These are phyloP conservation scores for Withania somnifera DNA, from an alignment of 305 asterid species.

Conservation along the genomic window DNA sequence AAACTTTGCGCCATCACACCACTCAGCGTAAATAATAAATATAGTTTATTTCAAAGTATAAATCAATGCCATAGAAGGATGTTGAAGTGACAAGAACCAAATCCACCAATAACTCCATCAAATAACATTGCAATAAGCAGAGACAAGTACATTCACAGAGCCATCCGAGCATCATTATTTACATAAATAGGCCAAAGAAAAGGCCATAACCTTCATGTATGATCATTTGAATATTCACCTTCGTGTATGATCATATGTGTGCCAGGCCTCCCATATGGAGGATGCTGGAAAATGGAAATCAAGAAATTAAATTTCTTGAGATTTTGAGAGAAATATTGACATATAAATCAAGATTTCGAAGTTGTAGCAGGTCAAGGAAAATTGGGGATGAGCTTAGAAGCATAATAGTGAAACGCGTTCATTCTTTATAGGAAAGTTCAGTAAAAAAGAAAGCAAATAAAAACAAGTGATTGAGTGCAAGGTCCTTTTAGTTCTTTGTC, in stretches of 20 bases:
- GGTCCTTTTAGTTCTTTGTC: not conserved
- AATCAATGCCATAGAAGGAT: not conserved
- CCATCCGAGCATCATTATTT: not conserved
- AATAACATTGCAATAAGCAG: not conserved
- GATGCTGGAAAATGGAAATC: not conserved
- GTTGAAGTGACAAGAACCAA: not conserved
- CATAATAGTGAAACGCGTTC: not conserved
- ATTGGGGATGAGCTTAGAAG: not conserved
- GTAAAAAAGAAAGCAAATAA: not conserved
- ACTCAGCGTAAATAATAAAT: not conserved
- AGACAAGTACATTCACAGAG: not conserved
- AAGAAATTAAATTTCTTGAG: not conserved
- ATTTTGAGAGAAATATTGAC: not conserved
- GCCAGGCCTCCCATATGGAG: not conserved
- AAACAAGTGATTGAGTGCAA: not conserved
- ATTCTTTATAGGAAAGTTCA: not conserved
- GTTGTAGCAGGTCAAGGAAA: not conserved
- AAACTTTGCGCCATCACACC: slow-evolving; percentile 26
- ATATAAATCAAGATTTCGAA: not conserved
- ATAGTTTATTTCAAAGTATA: not conserved
- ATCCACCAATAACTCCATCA: not conserved
- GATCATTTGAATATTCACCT: not conserved
- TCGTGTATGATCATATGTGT: not conserved
- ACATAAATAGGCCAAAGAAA: not conserved
- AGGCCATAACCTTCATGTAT: not conserved